Evolutionary conservation across 352 stramenopile genomes (phyloP), one percentile per base, ranked within the genome.

Genomic region (Phytophthora brassicae): DNA sequence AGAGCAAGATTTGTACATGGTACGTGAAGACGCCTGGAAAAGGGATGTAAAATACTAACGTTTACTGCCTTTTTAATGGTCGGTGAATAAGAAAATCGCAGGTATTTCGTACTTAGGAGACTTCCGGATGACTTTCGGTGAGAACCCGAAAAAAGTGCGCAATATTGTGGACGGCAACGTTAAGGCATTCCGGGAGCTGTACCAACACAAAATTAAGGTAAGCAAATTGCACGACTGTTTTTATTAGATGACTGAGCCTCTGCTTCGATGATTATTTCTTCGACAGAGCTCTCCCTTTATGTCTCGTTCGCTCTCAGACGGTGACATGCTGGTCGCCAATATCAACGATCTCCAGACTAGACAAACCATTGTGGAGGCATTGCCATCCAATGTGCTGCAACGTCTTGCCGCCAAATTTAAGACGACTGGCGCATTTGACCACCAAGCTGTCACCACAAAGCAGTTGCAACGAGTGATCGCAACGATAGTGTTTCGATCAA

Each of bases 131-230:
- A 85, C 72, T 24, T 95, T 97, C 60, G 87, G 87, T 7, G 89
- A 97, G 64, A 96, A 97, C 62, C 89, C 88, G 6, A 89, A 89
- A 55, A 97, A 97, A 51, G 89, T 97, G 20, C 82, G 85, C 58
- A 97, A 97, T 60, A 97, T 97, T 64, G 89, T 97, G 20, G 78
- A 84, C n/a, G 81, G 84, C 59, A 95, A 94, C 67, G 74, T 91
- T 24, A 75, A 77, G 23, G 74, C 67, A 6, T 96, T 97, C 56
- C 70, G 72, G 36, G 52, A 84, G 26, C 66, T 97, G 23, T 97
- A 97, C 64, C 57, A 72, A 9, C 68, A 72, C 50, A 86, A 90
- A 39, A 84, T 97, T 52, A 50, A 87, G 74, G 86, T 95, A 60
- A 60, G 33, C 55, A 4, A 20, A 19, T 43, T 55, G 16, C 39